Conservation (phyloP, 139 green algal species). For the Monoraphidium neglectum region DNA sequence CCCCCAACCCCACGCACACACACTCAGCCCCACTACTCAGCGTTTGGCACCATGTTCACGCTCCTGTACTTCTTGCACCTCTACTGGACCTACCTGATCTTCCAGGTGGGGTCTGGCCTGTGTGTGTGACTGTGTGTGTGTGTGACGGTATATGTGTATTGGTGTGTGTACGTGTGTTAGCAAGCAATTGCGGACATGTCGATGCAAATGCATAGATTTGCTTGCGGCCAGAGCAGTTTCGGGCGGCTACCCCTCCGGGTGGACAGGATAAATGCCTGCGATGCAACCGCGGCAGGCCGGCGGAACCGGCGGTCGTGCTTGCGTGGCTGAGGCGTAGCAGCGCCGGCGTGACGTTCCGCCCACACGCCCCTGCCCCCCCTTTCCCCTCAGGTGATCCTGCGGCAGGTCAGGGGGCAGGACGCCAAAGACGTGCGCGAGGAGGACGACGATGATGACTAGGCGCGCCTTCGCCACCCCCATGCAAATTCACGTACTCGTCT, state of each 20-base stretch:
- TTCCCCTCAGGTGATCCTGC: constrained; percentile 31
- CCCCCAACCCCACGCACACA: constrained; percentile 21
- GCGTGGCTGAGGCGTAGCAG: neutral
- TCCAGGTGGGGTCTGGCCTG: constrained; percentile 38
- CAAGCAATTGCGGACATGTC: neutral
- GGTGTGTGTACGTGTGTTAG: neutral
- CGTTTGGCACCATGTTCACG: constrained; percentile 79
- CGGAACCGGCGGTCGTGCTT: neutral
- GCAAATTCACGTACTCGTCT: no score
- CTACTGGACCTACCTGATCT: constrained; percentile 88
- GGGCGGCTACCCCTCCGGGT: no score
- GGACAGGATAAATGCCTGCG: no score
- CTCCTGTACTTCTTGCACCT: constrained; percentile 81
- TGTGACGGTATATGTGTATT: neutral
- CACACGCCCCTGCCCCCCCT: no score
- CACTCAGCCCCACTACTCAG: constrained; percentile 72
- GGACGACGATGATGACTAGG: constrained; percentile 18
- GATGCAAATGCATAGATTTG: no score
- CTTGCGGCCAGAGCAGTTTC: no score
- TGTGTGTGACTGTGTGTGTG: neutral
- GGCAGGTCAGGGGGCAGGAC: constrained; percentile 43
- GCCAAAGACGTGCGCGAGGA: constrained; percentile 71
- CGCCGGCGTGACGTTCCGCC: no score
- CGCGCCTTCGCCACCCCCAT: no score
- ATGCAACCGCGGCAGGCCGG: no score